Percentiles rank a stretch among this genome's conserved stretches.
Conservation (phyloP, 495 filamentous ascomycete species). For the Hyaloscypha hepaticicola region DNA sequence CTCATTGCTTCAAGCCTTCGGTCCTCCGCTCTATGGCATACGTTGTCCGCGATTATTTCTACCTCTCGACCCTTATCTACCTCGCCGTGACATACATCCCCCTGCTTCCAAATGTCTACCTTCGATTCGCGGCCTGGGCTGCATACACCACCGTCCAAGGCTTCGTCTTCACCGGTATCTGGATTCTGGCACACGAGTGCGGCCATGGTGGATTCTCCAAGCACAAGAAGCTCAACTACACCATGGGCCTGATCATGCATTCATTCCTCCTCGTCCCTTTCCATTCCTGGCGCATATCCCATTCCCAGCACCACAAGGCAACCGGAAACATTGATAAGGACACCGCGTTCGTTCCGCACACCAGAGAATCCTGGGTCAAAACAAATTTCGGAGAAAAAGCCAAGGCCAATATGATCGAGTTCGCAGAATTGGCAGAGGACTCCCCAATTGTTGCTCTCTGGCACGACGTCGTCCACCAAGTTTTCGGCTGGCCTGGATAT, state of each 20-base stretch:
- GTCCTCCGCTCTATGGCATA: conserved; percentile 54
- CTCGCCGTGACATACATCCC: conserved; percentile 51
- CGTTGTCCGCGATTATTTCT: conserved; percentile 57
- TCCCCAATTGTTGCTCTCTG: conserved; percentile 52
- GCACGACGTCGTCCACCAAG: conserved; percentile 50
- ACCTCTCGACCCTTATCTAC: conserved; percentile 50
- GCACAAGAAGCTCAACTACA: conserved; percentile 59
- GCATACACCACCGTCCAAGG: conserved; percentile 64
- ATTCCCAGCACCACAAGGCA: conserved; percentile 69
- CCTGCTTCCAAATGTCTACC: conserved; percentile 44
- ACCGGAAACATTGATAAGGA: conserved; percentile 60
- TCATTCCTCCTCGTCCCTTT: conserved; percentile 68
- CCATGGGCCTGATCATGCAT: conserved; percentile 65
- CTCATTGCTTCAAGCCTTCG: conserved; percentile 67
- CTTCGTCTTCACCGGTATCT: conserved; percentile 64
- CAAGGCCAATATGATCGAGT: conserved; percentile 35
- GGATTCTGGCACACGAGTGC: conserved; percentile 74
- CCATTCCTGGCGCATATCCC: conserved; percentile 76
- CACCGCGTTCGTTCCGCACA: conserved; percentile 54
- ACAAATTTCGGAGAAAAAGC: conserved; percentile 39
- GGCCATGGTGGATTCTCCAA: conserved; percentile 71
- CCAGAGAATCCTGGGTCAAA: conserved; percentile 23
- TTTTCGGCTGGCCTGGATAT: conserved; percentile 58
- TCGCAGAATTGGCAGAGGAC: conserved; percentile 52
- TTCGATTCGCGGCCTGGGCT: conserved; percentile 52